phyloP scores from a whole-genome alignment of 192 early-diverging fungal species.

The Coemansia sp. region DNA sequence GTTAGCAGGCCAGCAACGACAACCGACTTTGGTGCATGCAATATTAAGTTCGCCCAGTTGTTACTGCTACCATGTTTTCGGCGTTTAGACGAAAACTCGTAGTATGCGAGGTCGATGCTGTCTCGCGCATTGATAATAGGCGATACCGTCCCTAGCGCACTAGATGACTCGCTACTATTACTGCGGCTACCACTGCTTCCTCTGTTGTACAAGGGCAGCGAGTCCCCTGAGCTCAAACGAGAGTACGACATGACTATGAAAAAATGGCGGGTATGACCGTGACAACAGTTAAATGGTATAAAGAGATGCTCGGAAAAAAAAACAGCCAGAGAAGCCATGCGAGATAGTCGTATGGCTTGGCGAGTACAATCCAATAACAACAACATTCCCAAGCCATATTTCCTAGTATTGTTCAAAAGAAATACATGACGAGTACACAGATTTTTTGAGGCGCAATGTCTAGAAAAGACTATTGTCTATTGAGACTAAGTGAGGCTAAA shows the following conservation, averaged over 20 bases:
- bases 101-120: background rate
- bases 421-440: no score
- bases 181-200: background rate
- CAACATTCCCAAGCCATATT: background rate
- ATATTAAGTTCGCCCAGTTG: background rate
- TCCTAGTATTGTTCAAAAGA: no score
- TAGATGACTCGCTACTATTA: background rate
- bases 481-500: no score
- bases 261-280: background rate
- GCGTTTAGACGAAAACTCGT: background rate
- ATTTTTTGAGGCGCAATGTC: no score
- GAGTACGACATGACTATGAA: background rate
- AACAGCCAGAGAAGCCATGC: background rate
- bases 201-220: background rate
- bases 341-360: background rate
- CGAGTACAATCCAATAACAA: background rate
- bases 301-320: background rate
- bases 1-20: constrained; percentile 6
- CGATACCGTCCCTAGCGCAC: background rate
- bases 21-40: constrained; percentile 12
- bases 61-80: background rate
- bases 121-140: background rate
- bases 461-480: no score
- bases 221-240: background rate
- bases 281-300: background rate